These are phyloP conservation scores for Boletus eberwhitei DNA, from an alignment of 768 basidiomycete species.

Conservation along the genomic window DNA sequence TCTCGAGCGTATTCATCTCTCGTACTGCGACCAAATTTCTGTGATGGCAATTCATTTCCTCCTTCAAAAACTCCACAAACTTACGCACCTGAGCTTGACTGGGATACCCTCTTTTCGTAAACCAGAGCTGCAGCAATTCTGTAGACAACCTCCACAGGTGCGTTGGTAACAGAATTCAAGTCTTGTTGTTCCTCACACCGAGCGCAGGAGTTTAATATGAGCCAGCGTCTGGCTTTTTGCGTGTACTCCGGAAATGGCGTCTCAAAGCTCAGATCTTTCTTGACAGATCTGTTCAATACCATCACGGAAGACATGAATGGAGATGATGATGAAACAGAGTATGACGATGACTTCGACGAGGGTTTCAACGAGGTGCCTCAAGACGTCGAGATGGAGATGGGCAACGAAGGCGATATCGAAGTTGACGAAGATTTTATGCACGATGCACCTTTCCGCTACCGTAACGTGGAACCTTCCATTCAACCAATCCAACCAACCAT, in stretches of 20 bases:
- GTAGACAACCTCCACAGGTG: slow-evolving; percentile 83
- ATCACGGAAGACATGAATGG: slow-evolving; percentile 69
- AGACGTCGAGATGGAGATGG: slow-evolving; percentile 34
- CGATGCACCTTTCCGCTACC: slow-evolving; percentile 31
- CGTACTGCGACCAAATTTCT: slow-evolving; percentile 94
- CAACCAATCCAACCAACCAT: slow-evolving; percentile 13
- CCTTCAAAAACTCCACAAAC: slow-evolving; percentile 80
- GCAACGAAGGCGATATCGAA: slow-evolving; percentile 41
- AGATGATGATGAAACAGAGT: slow-evolving; percentile 64
- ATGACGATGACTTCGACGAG: slow-evolving; percentile 46
- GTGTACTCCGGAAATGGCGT: slow-evolving; percentile 96
- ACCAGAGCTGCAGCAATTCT: slow-evolving; percentile 83
- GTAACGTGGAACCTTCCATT: slow-evolving; percentile 9
- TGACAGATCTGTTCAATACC: slow-evolving; percentile 72
- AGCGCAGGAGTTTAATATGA: slow-evolving; percentile 81
- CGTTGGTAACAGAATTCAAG: slow-evolving; percentile 24
- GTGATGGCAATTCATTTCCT: slow-evolving; percentile 90
- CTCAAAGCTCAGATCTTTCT: slow-evolving; percentile 70
- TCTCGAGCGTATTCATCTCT: slow-evolving; percentile 93
- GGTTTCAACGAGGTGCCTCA: slow-evolving; percentile 30
- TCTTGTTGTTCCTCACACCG: slow-evolving; percentile 1
- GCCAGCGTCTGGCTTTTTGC: slow-evolving; percentile 88
- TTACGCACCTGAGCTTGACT: slow-evolving; percentile 96
- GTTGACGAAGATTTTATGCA: slow-evolving; percentile 43
- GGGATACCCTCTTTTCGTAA: slow-evolving; percentile 91